Base-by-base conservation (phyloP, 768 basidiomycete species). In the Xerocomellus chrysenteron region DNA sequence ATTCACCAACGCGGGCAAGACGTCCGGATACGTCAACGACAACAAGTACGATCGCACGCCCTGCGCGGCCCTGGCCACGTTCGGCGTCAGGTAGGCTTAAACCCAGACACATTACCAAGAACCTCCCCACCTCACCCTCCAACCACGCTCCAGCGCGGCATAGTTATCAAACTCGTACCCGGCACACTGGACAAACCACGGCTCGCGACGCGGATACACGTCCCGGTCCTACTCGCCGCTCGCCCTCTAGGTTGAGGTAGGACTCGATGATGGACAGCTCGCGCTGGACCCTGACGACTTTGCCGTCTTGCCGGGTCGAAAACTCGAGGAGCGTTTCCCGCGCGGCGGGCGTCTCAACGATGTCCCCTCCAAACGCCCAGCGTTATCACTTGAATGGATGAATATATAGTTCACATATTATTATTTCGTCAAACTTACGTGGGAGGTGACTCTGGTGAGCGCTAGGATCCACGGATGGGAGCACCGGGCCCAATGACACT, bases 401-500 rank as follows among this genome's bases (percentile, higher is more conserved):
- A 65, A 43, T 49, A 54, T 28, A 35, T 30, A 13, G 35, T 35
- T 21, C 21, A 2, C 46, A 35, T 21, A 48, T 41, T 24, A 16
- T 28, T 21, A 32, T 44, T 37, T 36, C 17, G 26, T 4, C 30
- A 17, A 13, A 80, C 90, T 68, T 73, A 93, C 90, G 91, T 93
- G 8, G 94, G 94, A 81, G 64, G 98, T 82, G 66, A 21, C 21
- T 21, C 21, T 21, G 21, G 21, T 21, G 21, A 21, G 21, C 21
- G 21, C 21, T 21, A 21, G 21, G 21, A 21, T 21, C 92, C 94
- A 62, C 92, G 94, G 66, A 99, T 93, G 21, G 94, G 91, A 36
- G 87, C 87, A 56, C 97, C 97, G 52, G 98, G 85, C 65, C 97
- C 91, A 53, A 99, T 77, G 24, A 97, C 97, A 4, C 76, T 88